phyloP scores from a whole-genome alignment of 2,329 filamentous ascomycete genomes.

The Ophiostoma sp. region DNA sequence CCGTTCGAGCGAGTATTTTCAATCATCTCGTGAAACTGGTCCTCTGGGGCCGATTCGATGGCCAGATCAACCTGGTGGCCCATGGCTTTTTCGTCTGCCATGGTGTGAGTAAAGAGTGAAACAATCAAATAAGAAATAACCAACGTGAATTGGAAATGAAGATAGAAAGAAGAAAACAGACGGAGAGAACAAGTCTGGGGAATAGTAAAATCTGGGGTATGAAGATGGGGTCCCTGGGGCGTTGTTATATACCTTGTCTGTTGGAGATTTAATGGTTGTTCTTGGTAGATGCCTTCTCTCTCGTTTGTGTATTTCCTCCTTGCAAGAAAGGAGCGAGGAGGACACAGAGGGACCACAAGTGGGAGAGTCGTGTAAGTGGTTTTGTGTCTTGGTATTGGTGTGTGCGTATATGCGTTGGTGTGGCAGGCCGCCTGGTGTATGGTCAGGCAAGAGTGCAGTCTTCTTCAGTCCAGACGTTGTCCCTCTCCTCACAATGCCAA shows the following conservation, averaged over 20 bases:
- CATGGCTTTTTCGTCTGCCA: slow-evolving; percentile 5
- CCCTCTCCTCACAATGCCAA: neutral
- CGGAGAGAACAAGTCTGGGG: neutral
- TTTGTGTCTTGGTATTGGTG: neutral
- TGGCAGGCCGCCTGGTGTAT: neutral
- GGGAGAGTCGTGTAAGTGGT: neutral
- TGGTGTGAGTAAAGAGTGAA: neutral
- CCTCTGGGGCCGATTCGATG: neutral
- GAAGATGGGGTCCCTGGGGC: neutral
- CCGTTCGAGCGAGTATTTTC: neutral
- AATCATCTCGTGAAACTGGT: neutral
- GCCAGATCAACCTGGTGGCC: neutral
- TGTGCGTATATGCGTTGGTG: neutral
- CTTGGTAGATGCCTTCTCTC: neutral
- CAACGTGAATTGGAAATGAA: neutral
- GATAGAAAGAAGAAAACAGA: neutral
- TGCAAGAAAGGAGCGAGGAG: neutral
- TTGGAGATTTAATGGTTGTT: neutral
- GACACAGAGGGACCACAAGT: neutral
- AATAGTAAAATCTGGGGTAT: neutral
- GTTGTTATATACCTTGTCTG: neutral
- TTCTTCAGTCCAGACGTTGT: neutral
- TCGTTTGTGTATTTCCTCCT: neutral
- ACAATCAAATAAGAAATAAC: neutral
- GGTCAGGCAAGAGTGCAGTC: neutral